phyloP scores from a whole-genome alignment of 2,329 filamentous ascomycete species.

The Fusarium sp. region DNA sequence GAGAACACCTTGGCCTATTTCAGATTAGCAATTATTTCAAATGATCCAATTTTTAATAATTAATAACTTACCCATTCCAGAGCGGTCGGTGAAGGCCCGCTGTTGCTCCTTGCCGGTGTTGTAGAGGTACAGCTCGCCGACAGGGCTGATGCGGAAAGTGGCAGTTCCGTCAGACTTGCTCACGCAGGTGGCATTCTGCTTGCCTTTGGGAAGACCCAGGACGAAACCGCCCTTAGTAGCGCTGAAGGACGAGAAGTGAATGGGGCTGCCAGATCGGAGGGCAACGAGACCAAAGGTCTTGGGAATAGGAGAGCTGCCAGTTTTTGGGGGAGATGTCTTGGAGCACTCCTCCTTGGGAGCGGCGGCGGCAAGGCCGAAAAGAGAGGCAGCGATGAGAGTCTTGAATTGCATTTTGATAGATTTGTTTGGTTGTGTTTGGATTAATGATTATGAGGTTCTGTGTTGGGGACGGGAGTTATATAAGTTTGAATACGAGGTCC shows the following conservation, averaged over 20 bases:
- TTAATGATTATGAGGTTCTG: background rate
- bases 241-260: constrained; percentile 60
- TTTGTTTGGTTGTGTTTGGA: background rate
- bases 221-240: constrained; percentile 58
- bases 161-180: constrained; percentile 53
- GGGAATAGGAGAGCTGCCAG: background rate
- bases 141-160: constrained; percentile 57
- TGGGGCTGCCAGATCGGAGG: constrained; percentile 58
- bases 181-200: constrained; percentile 62
- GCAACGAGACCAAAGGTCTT: constrained; percentile 59
- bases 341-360: constrained; percentile 15
- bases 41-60: fast-evolving
- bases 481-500: constrained; percentile 13
- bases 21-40: background rate
- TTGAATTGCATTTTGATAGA: constrained; percentile 41
- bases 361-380: constrained; percentile 24
- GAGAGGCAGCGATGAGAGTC: constrained; percentile 33
- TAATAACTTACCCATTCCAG: constrained; percentile 64
- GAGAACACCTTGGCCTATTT: constrained; percentile 62
- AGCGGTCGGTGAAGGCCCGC: constrained; percentile 65
- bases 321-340: constrained; percentile 25
- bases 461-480: constrained; percentile 7
- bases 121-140: constrained; percentile 61
- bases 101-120: constrained; percentile 54
- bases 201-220: constrained; percentile 49